Evolutionary conservation across 148 eudicot species (phyloP).

Genomic region (Rhododendron griersonianum): DNA sequence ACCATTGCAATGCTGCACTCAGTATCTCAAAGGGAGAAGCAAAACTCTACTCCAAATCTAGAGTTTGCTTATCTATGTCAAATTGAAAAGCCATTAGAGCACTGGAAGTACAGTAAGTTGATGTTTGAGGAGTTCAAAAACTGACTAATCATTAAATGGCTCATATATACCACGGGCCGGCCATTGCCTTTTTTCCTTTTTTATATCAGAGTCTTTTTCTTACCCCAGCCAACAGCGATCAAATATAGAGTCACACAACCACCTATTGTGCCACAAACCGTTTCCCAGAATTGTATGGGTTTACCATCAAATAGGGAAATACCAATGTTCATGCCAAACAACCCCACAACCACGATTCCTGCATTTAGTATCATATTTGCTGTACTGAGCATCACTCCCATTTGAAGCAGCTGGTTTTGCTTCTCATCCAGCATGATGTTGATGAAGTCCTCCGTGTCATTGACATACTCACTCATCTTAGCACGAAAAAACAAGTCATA

Average conservation of each 20-base stretch:
- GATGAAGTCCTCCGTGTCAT: conserved; percentile 63
- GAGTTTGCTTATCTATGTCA: background rate
- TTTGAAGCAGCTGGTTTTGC: conserved; percentile 58
- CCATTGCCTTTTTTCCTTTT: background rate
- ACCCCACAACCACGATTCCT: conserved; percentile 44
- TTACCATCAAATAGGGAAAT: conserved; percentile 27
- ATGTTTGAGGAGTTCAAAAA: background rate
- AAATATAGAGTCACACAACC: conserved; percentile 30
- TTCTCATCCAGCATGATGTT: conserved; percentile 67
- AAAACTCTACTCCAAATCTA: background rate
- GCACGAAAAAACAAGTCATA: background rate
- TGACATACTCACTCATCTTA: conserved; percentile 61
- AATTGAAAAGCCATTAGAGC: background rate
- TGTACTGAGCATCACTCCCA: conserved; percentile 59
- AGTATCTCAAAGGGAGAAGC: background rate
- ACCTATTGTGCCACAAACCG: conserved; percentile 24
- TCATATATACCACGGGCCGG: background rate
- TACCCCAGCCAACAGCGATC: conserved; percentile 42
- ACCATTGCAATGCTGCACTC: background rate
- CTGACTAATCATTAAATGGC: background rate
- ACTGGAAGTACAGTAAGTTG: background rate
- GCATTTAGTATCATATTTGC: conserved; percentile 45
- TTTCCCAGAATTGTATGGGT: conserved; percentile 32
- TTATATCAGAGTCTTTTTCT: conserved; percentile 23
- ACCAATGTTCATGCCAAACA: conserved; percentile 59